Evolutionary conservation across 805 yeast species (phyloP), one percentile per base, ranked within the genome.

Genomic region (Tetrapisispora arboricola): DNA sequence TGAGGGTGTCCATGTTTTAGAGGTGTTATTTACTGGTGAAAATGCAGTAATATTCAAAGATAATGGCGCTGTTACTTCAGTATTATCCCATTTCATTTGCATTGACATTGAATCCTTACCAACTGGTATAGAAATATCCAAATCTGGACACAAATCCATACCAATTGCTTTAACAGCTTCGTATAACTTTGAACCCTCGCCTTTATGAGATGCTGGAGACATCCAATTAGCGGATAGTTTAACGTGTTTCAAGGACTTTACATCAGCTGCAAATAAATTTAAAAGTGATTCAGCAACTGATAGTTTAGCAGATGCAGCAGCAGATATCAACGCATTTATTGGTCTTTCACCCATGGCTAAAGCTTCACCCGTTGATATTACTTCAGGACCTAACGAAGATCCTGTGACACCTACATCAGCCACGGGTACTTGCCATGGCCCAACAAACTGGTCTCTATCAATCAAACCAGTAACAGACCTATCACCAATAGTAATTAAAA

Each of bases 341-440:
- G 99, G 99, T 57, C 83, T 81, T 67, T 92, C 99, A 50, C 99
- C 99, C 86, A 87, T 80, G 2, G 97, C 88, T 66, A 92, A 67
- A 8, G 97, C 95, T 68, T 92, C 99, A 70, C 99, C 99, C n/a
- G 94, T 80, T 3, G 66, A 49, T 46, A 80, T 63, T 39, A 82
- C 60, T 6, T 72, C 69, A 39, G 78, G 82, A 57, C 96, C 96
- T 39, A 86, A 71, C 1, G 96, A 83, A 0, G 96, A 80, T 44
- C 83, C 82, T 19, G 97, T 88, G 40, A 92, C 96, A 66, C 95
- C 97, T 41, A 88, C 96, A 60, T 92, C 97, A 15, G 97, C 92
- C 25, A 92, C 97, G 37, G 99, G 98, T 9, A 84, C 92, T 71
- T 92, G 99, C 97, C 97, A 92, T 58, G 97, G 97, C 30, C 98